Evolutionary conservation across 257 asterid genomes (phyloP).

Genomic region (Scutellaria minor): DNA sequence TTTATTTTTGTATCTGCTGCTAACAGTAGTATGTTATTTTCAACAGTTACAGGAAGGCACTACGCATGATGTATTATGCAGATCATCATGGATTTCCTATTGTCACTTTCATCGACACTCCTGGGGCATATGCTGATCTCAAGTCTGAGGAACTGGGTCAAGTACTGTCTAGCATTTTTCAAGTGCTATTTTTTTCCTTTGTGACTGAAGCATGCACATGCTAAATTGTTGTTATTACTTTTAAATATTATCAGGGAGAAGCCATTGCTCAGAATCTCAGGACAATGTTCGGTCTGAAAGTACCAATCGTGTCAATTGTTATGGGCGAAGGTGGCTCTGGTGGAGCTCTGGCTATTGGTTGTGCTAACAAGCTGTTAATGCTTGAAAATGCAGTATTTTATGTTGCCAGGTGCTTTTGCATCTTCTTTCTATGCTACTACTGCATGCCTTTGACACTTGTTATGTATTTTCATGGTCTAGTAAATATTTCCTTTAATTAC

Average conservation of each 20-base stretch:
- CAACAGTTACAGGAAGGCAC: conserved; percentile 88
- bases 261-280: conserved; percentile 95
- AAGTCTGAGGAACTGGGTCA: conserved; percentile 90
- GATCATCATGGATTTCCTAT: conserved; percentile 95
- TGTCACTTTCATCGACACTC: conserved; percentile 87
- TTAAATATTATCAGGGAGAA: conserved; percentile 68
- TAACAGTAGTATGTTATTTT: conserved; percentile 34
- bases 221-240: conserved; percentile 25
- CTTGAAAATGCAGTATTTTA: conserved; percentile 98
- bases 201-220: conserved; percentile 19
- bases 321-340: conserved; percentile 99
- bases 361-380: conserved; percentile 93
- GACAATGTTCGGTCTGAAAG: conserved; percentile 98
- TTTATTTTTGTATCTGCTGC: conserved; percentile 5
- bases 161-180: conserved; percentile 50
- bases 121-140: conserved; percentile 95
- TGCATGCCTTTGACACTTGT: conserved; percentile 16
- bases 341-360: conserved; percentile 99
- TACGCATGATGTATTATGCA: conserved; percentile 93
- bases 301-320: conserved; percentile 86
- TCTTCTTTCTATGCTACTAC: conserved; percentile 17
- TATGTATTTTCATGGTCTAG: conserved; percentile 10
- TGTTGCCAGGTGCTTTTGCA: conserved; percentile 85
- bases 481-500: conserved; percentile 16
- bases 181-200: conserved; percentile 22